A percentile compares a stretch with the other conserved stretches of the same genome.
Conservation (phyloP, 768 basidiomycete species). For the Suillus hirtellus region DNA sequence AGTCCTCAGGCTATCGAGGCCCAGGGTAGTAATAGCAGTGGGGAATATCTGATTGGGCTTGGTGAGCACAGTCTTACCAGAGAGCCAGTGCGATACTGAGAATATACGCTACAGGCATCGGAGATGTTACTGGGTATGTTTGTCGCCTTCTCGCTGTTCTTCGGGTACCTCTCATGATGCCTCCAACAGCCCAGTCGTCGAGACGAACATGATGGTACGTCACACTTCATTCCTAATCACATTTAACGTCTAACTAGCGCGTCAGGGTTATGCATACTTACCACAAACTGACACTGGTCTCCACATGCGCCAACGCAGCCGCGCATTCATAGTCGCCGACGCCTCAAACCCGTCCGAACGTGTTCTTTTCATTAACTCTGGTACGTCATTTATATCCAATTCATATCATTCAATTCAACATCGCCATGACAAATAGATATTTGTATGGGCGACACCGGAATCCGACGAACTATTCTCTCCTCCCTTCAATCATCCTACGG, state of each 20-base stretch:
- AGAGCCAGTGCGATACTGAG: neutral
- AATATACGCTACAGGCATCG: constrained; percentile 48
- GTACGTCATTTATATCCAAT: constrained; percentile 29
- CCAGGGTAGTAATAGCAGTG: neutral
- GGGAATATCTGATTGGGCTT: constrained; percentile 27
- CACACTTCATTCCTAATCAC: neutral
- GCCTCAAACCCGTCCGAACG: constrained; percentile 54
- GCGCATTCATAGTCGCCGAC: constrained; percentile 76
- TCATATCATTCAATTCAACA: constrained; percentile 20
- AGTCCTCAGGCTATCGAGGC: constrained; percentile 27
- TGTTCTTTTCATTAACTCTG: constrained; percentile 76
- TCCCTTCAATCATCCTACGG: constrained; percentile 57
- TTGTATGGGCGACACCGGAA: constrained; percentile 78
- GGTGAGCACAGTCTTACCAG: constrained; percentile 9
- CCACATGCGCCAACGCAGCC: constrained; percentile 77
- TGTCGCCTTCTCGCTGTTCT: neutral
- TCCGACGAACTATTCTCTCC: constrained; percentile 67
- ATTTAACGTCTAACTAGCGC: constrained; percentile 1
- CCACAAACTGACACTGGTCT: constrained; percentile 71
- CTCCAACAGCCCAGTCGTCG: constrained; percentile 61
- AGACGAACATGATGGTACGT: constrained; percentile 81
- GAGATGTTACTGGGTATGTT: constrained; percentile 71
- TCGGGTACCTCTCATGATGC: neutral
- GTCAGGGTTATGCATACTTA: constrained; percentile 65
- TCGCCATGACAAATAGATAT: constrained; percentile 45